Evolutionary conservation across 78 protist species (phyloP).

Genomic region (Dictyostelium intermedium): DNA sequence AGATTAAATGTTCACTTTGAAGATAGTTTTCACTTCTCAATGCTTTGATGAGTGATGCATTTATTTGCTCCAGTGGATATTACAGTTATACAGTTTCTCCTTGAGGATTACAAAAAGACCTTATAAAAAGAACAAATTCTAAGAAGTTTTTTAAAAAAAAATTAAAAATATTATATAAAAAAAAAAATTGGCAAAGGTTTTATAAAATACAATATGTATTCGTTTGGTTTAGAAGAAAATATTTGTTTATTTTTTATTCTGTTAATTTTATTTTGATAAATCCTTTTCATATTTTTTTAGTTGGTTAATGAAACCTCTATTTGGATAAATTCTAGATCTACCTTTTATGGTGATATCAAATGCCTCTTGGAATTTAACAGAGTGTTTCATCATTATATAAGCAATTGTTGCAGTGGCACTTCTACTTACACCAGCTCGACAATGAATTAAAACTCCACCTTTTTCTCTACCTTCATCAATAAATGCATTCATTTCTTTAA

Average conservation of each 20-base stretch:
- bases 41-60: too few relatives aligned
- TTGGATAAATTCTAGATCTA: conserved; percentile 77
- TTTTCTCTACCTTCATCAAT: conserved; percentile 49
- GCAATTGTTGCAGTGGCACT: conserved; percentile 62
- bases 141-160: too few relatives aligned
- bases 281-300: conserved; percentile 39
- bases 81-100: too few relatives aligned
- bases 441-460: conserved; percentile 62
- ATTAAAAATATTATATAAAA: too few relatives aligned
- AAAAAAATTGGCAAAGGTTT: too few relatives aligned
- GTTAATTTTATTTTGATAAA: background rate
- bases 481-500: conserved; percentile 47
- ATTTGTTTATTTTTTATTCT: background rate
- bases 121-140: too few relatives aligned
- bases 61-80: too few relatives aligned
- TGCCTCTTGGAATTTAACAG: conserved; percentile 26
- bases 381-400: conserved; percentile 35
- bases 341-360: conserved; percentile 4
- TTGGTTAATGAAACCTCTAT: conserved; percentile 35
- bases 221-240: too few relatives aligned
- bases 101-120: too few relatives aligned
- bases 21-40: too few relatives aligned
- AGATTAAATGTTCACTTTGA: too few relatives aligned
- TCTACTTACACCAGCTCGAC: conserved; percentile 73
- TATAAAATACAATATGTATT: too few relatives aligned